These are phyloP conservation scores for Hibiscus syriacus DNA, from an alignment of 345 rosid genomes.

Conservation along the genomic window DNA sequence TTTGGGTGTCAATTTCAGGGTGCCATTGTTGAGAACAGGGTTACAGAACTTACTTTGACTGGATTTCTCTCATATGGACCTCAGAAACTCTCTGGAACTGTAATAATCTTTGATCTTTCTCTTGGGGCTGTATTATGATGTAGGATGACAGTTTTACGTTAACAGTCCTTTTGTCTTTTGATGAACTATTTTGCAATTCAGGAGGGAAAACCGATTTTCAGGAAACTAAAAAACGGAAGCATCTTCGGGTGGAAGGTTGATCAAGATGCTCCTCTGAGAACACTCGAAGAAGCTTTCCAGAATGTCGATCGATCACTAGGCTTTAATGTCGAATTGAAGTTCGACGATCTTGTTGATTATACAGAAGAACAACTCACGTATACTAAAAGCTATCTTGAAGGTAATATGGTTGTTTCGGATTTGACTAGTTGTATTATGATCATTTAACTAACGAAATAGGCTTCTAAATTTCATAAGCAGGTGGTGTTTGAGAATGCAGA, in stretches of 20 bases:
- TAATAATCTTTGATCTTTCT: slow-evolving; percentile 1
- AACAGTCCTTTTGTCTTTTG: background rate
- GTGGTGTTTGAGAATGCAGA: slow-evolving; percentile 38
- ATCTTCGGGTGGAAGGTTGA: slow-evolving; percentile 52
- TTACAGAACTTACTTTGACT: slow-evolving; percentile 39
- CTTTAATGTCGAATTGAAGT: slow-evolving; percentile 61
- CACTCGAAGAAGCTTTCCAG: slow-evolving; percentile 44
- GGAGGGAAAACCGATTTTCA: slow-evolving; percentile 39
- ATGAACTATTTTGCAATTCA: slow-evolving; percentile 11
- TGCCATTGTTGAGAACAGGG: slow-evolving; percentile 43
- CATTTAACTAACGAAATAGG: background rate
- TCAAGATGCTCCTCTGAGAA: slow-evolving; percentile 47
- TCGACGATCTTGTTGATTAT: slow-evolving; percentile 50
- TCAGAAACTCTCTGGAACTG: slow-evolving; percentile 28
- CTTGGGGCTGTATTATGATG: background rate
- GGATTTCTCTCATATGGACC: slow-evolving; percentile 55
- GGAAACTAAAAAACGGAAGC: slow-evolving; percentile 54
- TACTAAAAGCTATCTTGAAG: slow-evolving; percentile 38
- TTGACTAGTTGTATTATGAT: background rate
- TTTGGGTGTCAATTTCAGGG: slow-evolving; percentile 32
- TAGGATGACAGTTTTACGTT: background rate
- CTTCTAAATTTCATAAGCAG: slow-evolving; percentile 15
- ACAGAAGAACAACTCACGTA: slow-evolving; percentile 36
- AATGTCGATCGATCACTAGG: slow-evolving; percentile 40
- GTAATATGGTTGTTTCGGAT: slow-evolving; percentile 13